A percentile compares a stretch with the other conserved stretches of the same genome.
These are phyloP conservation scores for Aspergillus avenaceus DNA, from an alignment of 495 filamentous ascomycete genomes.

Conservation along the genomic window DNA sequence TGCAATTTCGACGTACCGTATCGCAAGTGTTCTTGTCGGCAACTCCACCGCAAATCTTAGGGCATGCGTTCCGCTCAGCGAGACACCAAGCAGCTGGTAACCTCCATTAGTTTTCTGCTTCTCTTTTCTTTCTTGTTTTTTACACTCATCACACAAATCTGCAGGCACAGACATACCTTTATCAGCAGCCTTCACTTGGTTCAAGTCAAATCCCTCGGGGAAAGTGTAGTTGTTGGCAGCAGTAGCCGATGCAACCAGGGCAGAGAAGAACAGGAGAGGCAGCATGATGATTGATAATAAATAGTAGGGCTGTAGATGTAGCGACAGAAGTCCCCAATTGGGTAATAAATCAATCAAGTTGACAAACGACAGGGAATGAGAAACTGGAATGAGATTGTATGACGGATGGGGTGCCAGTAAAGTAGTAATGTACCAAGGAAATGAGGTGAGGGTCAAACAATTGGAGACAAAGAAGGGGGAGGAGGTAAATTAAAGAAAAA, in stretches of 20 bases:
- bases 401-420: background rate
- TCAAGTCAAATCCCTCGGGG: conserved; percentile 37
- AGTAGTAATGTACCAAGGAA: conserved; percentile 14
- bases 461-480: conserved; percentile 15
- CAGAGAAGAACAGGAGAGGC: conserved; percentile 29
- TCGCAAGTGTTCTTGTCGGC: conserved; percentile 40
- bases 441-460: conserved; percentile 18
- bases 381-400: conserved; percentile 1
- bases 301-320: background rate
- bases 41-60: conserved; percentile 39
- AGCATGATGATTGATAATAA: conserved; percentile 25
- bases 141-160: too few species aligned
- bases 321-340: background rate
- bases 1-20: conserved; percentile 27
- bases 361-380: background rate
- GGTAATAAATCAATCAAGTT: background rate
- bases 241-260: conserved; percentile 26
- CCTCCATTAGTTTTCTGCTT: background rate
- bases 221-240: conserved; percentile 31
- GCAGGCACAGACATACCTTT: conserved; percentile 24
- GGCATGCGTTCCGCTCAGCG: conserved; percentile 44
- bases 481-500: conserved; percentile 8
- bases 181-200: conserved; percentile 19
- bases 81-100: conserved; percentile 40
- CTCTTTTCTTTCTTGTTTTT: too few species aligned